Percentiles rank a stretch among this genome's conserved stretches.
Evolutionary conservation across 2,329 filamentous ascomycete genomes (phyloP).

Genomic region (Fusarium tuaranense): DNA sequence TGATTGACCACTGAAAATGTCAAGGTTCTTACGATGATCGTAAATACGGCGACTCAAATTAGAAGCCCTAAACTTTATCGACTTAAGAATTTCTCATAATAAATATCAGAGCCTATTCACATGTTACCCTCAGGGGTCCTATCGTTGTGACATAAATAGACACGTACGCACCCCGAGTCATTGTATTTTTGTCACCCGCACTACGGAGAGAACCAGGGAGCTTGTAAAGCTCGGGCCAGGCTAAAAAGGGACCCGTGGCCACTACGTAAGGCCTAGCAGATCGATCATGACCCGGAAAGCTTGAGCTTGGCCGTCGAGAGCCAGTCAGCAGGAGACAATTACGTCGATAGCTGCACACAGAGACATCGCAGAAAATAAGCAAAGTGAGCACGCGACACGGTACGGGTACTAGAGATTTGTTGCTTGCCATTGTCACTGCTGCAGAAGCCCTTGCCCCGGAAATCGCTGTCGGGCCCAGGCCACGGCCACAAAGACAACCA

Average conservation of each 20-base stretch:
- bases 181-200: conserved; percentile 13
- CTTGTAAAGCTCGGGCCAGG: conserved; percentile 26
- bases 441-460: neutral
- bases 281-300: conserved; percentile 15
- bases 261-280: conserved; percentile 15
- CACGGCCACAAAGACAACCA: conserved; percentile 11
- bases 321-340: conserved; percentile 32
- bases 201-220: neutral
- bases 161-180: neutral
- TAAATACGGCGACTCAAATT: neutral
- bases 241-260: conserved; percentile 38
- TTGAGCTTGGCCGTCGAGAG: conserved; percentile 14
- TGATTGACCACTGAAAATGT: neutral
- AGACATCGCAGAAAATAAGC: neutral
- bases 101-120: neutral
- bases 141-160: neutral
- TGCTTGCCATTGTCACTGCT: conserved; percentile 25
- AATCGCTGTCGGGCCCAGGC: neutral
- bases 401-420: neutral
- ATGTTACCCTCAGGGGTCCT: neutral
- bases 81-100: neutral
- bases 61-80: neutral
- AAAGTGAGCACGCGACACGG: neutral
- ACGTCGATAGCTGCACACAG: conserved; percentile 5
- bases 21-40: neutral